These are phyloP conservation scores for Melanopsichium pennsylvanicum DNA, from an alignment of 1,284 basidiomycete genomes.

Conservation along the genomic window DNA sequence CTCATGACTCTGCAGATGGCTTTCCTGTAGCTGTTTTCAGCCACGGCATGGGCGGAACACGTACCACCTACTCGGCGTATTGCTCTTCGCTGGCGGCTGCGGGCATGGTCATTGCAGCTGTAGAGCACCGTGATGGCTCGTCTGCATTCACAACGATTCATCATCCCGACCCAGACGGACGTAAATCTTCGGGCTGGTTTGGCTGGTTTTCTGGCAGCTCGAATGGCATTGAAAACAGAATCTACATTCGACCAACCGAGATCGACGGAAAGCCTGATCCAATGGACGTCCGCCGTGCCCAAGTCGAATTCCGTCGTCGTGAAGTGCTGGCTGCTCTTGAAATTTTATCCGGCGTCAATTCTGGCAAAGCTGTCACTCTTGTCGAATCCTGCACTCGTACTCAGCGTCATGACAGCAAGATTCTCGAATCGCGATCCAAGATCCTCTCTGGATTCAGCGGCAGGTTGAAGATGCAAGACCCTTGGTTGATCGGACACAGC, in stretches of 20 bases:
- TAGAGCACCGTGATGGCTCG: constrained; percentile 59
- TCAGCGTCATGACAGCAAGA: constrained; percentile 16
- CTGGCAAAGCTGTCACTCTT: constrained; percentile 25
- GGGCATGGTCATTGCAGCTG: constrained; percentile 55
- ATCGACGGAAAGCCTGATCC: constrained; percentile 35
- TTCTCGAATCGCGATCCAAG: constrained; percentile 6
- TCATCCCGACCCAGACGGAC: constrained; percentile 2
- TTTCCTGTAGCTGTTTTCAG: constrained; percentile 55
- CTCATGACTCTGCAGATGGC: background rate
- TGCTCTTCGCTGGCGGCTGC: constrained; percentile 45
- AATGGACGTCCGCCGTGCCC: constrained; percentile 31
- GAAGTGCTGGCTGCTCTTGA: constrained; percentile 49
- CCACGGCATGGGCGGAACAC: constrained; percentile 56
- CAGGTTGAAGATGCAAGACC: constrained; percentile 32
- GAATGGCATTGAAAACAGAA: constrained; percentile 25
- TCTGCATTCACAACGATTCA: constrained; percentile 41
- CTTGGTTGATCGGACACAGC: constrained; percentile 53
- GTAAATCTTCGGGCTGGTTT: constrained; percentile 8
- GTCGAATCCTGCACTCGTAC: constrained; percentile 25
- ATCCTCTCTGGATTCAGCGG: constrained; percentile 27
- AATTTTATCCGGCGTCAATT: constrained; percentile 29
- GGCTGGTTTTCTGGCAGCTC: constrained; percentile 26
- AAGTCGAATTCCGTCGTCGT: constrained; percentile 46
- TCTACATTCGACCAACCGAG: constrained; percentile 47
- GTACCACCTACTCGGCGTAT: constrained; percentile 53